Conservation (phyloP, 2,329 filamentous ascomycete species). For the Penicillium sp. region DNA sequence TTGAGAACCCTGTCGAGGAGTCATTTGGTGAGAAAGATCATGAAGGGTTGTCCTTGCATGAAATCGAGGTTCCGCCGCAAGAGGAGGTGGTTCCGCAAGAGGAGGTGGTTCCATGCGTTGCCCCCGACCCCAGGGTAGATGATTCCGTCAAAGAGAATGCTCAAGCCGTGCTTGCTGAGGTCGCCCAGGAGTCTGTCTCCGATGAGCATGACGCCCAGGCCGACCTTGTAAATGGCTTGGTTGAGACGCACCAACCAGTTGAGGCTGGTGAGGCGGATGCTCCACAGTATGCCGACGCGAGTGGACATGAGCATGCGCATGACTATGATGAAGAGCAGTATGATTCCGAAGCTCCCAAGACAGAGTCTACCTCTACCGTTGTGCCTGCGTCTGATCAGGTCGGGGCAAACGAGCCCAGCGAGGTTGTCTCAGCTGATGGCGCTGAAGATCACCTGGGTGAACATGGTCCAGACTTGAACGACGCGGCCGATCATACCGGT, state of each 20-base stretch:
- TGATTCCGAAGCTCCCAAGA: slow-evolving; percentile 31
- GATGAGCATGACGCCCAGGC: not conserved
- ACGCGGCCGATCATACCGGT: slow-evolving; percentile 11
- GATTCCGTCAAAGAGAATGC: not conserved
- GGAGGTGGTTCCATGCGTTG: not conserved
- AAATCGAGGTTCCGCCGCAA: not conserved
- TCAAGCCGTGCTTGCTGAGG: not conserved
- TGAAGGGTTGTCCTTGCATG: slow-evolving; percentile 8
- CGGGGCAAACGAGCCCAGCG: slow-evolving; percentile 17
- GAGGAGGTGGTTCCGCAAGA: not conserved
- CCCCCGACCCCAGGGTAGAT: not conserved
- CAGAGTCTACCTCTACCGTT: slow-evolving; percentile 34
- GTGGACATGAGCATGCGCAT: slow-evolving; percentile 4
- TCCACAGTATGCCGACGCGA: slow-evolving; percentile 2
- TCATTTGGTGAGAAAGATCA: slow-evolving; percentile 17
- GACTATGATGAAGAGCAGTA: slow-evolving; percentile 13
- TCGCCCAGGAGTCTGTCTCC: not conserved
- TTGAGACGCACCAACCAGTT: slow-evolving; percentile 11
- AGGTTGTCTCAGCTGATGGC: slow-evolving; percentile 13
- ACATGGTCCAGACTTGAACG: slow-evolving; percentile 9
- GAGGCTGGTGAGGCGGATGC: slow-evolving; percentile 2
- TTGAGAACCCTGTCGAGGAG: slow-evolving; percentile 5
- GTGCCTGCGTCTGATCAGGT: slow-evolving; percentile 20
- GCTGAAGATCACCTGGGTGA: slow-evolving; percentile 10
- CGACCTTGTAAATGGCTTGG: not conserved